Base-by-base conservation (phyloP, 345 rosid species). In the Corymbia maculata region DNA sequence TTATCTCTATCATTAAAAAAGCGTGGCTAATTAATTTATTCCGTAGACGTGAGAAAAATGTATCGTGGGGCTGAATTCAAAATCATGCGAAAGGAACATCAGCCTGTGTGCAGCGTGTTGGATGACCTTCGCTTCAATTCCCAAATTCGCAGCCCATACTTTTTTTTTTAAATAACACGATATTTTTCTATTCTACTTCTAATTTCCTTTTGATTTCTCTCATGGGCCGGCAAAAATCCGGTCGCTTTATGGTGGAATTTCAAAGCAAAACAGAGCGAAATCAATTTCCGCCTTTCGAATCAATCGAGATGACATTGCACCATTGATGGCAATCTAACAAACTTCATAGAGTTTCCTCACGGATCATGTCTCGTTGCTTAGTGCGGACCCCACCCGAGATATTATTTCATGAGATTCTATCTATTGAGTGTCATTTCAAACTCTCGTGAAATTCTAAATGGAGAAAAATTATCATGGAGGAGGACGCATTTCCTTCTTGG, bases 261-360 rank as follows among this genome's bases (percentile, higher is more conserved):
- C 42, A 4, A 0, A 28, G n/a, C 26, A 5, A 28, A 64, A 1
- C 24, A 3, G 3, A 0, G 10, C 36, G 1, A 2, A 64, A 64
- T 64, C 17, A 9, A 3, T 7, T n/a, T 13, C 75, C 42, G 17
- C 75, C 75, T n/a, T n/a, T 61, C 75, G 8, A 14, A n/a, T n/a
- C 19, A n/a, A 11, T 36, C 5, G 36, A 64, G 30, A 14, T 9
- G 1, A 13, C 36, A 64, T n/a, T 36, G 75, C 16, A 14, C 36
- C 19, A 6, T 9, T 9, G 17, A 3, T 14, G 75, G 17, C 75
- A n/a, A 64, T 64, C 75, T 0, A 7, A 14, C 75, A n/a, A n/a
- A n/a, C 75, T 64, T 36, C 75, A 64, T n/a, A 3, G 75, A n/a
- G 42, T 64, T 14, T 2, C 42, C 36, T 16, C 0, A n/a, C 42